phyloP scores from a whole-genome alignment of 192 early-diverging fungal genomes.

The Coemansia sp. region DNA sequence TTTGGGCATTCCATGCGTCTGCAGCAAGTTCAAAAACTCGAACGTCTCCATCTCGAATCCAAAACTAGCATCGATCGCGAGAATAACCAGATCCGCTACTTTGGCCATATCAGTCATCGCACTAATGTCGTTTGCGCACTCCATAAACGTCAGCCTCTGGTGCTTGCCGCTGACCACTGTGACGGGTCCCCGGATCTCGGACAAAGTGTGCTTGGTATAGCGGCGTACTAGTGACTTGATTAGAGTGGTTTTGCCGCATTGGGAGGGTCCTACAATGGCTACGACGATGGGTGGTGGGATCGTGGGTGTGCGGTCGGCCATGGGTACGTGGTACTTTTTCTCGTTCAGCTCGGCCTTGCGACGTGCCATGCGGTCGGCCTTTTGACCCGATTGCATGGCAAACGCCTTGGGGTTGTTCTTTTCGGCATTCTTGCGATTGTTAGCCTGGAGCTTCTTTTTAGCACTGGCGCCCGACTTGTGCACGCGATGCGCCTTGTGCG shows the following conservation, averaged over 20 bases:
- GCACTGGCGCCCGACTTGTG: conserved; percentile 85
- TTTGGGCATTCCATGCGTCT: conserved; percentile 96
- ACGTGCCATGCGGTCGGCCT: conserved; percentile 78
- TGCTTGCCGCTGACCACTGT: conserved; percentile 97
- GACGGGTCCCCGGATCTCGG: conserved; percentile 93
- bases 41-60: conserved; percentile 99
- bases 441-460: conserved; percentile 77
- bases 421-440: conserved; percentile 72
- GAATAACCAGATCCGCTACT: conserved; percentile 92
- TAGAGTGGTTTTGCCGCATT: conserved; percentile 95
- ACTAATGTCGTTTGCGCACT: conserved; percentile 96
- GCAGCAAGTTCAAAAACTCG: conserved; percentile 97
- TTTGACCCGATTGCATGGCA: conserved; percentile 68
- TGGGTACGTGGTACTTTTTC: conserved; percentile 93
- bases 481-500: conserved; percentile 83
- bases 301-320: conserved; percentile 90
- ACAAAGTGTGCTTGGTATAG: conserved; percentile 92
- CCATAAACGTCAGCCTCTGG: conserved; percentile 95
- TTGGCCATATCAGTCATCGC: conserved; percentile 98
- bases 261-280: conserved; percentile 94
- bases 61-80: conserved; percentile 96
- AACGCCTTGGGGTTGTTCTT: conserved; percentile 70
- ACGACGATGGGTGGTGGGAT: conserved; percentile 92
- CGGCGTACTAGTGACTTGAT: conserved; percentile 95
- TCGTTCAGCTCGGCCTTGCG: conserved; percentile 86